Percentiles rank a stretch among this genome's conserved stretches.
phyloP scores from a whole-genome alignment of 78 protist genomes.

The Dictyostelium citrinum region DNA sequence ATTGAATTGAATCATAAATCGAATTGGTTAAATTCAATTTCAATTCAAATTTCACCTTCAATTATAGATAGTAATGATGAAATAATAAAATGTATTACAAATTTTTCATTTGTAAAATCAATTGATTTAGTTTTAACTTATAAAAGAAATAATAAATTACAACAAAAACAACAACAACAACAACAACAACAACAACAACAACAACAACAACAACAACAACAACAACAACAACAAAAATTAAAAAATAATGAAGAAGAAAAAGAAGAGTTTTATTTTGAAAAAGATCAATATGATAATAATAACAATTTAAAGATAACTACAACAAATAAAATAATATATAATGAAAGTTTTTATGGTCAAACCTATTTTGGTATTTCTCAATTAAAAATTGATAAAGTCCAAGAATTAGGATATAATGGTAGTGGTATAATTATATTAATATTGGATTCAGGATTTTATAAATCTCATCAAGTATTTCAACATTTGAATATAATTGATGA shows the following conservation, averaged over 20 bases:
- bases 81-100: slow-evolving; percentile 19
- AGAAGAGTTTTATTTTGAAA: not conserved
- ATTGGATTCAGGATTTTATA: slow-evolving; percentile 36
- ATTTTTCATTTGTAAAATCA: not conserved
- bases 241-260: not conserved
- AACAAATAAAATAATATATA: not conserved
- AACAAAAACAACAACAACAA: not conserved
- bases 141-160: not conserved
- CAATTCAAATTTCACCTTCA: not conserved
- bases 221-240: not conserved
- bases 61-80: not conserved
- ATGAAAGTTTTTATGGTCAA: not conserved
- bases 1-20: not conserved
- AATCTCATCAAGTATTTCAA: slow-evolving; percentile 10
- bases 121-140: slow-evolving; percentile 17
- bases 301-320: not conserved
- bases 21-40: slow-evolving; percentile 61
- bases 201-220: not conserved
- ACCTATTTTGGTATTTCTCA: not conserved
- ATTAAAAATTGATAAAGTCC: slow-evolving; percentile 1
- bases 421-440: slow-evolving; percentile 27
- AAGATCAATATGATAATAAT: not conserved
- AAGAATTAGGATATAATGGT: slow-evolving; percentile 7
- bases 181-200: not conserved
- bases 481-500: slow-evolving; percentile 7